Percentiles rank a stretch among this genome's conserved stretches.
Evolutionary conservation across 805 yeast species (phyloP).

Genomic region (Wickerhamomyces sydowiorum): DNA sequence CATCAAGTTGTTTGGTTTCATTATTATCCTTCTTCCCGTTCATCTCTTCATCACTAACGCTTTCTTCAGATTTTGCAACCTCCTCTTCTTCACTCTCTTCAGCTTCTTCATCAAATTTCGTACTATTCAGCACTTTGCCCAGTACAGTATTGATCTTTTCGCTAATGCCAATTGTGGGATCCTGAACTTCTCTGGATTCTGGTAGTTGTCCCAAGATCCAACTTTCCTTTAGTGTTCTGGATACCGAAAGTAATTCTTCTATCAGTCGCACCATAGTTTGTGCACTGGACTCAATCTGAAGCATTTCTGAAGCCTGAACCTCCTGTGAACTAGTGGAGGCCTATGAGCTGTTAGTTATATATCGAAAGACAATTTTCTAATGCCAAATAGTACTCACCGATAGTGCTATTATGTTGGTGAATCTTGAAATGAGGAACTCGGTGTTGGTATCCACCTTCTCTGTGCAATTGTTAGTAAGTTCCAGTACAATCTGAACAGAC

Average conservation of each 20-base stretch:
- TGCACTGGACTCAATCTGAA: constrained; percentile 50
- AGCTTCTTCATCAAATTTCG: constrained; percentile 7
- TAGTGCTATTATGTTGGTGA: constrained; percentile 47
- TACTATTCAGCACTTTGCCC: constrained; percentile 5
- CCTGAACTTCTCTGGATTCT: constrained; percentile 17
- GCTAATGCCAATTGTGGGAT: constrained; percentile 1
- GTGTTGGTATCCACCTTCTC: constrained; percentile 47
- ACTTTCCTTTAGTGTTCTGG: constrained; percentile 44
- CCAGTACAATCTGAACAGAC: neutral
- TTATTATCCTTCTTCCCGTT: neutral
- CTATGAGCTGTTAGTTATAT: constrained; percentile 5
- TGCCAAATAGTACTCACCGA: constrained; percentile 28
- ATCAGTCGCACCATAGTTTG: constrained; percentile 44
- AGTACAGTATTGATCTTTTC: constrained; percentile 9
- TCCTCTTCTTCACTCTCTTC: constrained; percentile 8
- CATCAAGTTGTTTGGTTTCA: neutral
- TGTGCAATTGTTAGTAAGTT: constrained; percentile 7
- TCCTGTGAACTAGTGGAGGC: constrained; percentile 27
- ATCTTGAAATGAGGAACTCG: constrained; percentile 45
- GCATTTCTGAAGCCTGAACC: constrained; percentile 43
- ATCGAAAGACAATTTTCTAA: neutral
- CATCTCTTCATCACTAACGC: neutral
- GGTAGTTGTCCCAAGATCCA: constrained; percentile 55
- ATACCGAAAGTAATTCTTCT: constrained; percentile 45
- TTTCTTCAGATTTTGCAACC: constrained; percentile 1